Evolutionary conservation across 2,329 filamentous ascomycete genomes (phyloP).

Genomic region (Elsinoe batatas): DNA sequence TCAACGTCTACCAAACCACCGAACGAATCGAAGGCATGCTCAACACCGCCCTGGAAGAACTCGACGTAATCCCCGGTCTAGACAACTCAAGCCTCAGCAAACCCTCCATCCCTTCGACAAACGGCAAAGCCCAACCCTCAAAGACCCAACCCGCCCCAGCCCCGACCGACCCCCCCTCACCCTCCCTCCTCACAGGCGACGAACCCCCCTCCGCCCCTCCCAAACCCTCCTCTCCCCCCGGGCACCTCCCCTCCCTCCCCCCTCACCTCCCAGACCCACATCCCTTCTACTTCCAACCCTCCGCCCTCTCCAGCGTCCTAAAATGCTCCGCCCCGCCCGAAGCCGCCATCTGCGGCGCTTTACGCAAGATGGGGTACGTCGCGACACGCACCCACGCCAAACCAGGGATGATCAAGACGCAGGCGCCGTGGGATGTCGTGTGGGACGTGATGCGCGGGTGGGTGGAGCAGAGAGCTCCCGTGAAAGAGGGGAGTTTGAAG

Average conservation of each 20-base stretch:
- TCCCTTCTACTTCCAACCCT: constrained; percentile 81
- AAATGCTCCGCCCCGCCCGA: constrained; percentile 74
- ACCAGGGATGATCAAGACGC: constrained; percentile 81
- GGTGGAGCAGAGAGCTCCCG: constrained; percentile 67
- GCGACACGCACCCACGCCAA: constrained; percentile 83
- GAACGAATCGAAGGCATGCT: constrained; percentile 85
- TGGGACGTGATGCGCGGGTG: constrained; percentile 94
- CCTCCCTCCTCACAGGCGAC: neutral
- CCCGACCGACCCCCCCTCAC: neutral
- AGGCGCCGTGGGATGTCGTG: constrained; percentile 80
- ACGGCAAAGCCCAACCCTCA: neutral
- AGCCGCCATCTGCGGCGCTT: constrained; percentile 67
- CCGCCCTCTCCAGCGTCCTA: constrained; percentile 61
- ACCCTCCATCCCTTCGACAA: neutral
- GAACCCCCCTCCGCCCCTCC: neutral
- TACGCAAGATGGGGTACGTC: constrained; percentile 69
- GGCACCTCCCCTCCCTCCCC: constrained; percentile 39
- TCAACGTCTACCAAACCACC: constrained; percentile 66
- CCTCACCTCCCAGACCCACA: constrained; percentile 59
- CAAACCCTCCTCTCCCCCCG: constrained; percentile 4
- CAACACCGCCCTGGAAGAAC: constrained; percentile 73
- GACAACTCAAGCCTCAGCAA: neutral
- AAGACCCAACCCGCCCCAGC: neutral
- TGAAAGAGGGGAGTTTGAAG: constrained; percentile 63
- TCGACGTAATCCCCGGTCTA: constrained; percentile 20